A percentile compares a stretch with the other conserved stretches of the same genome.
phyloP scores from a whole-genome alignment of 768 basidiomycete genomes.

The Leccinum subgranulosum region DNA sequence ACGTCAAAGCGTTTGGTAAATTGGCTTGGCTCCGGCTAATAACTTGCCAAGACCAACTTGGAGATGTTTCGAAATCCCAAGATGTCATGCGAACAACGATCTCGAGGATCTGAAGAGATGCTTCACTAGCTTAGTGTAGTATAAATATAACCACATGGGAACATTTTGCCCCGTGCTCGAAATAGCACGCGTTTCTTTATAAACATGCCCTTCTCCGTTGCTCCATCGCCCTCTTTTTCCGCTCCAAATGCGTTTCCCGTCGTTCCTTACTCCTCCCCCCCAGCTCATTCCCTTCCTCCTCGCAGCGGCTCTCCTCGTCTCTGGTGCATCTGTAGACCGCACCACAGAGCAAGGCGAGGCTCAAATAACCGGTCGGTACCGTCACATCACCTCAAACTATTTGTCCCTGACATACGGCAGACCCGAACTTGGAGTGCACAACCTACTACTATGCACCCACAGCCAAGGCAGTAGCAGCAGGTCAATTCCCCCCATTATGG shows the following conservation, averaged over 20 bases:
- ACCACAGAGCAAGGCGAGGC: constrained; percentile 36
- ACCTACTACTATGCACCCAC: constrained; percentile 42
- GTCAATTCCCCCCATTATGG: constrained; percentile 46
- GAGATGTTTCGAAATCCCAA: background rate
- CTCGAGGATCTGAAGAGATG: background rate
- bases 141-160: background rate
- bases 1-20: too few species aligned
- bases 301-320: constrained; percentile 2
- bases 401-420: constrained; percentile 15
- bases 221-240: background rate
- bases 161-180: background rate
- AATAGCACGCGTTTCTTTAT: background rate
- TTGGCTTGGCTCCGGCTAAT: background rate
- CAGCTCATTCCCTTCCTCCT: background rate
- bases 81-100: background rate
- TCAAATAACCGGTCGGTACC: constrained; percentile 33
- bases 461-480: constrained; percentile 23
- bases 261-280: constrained; percentile 12
- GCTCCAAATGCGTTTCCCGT: constrained; percentile 17
- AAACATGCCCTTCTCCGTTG: background rate
- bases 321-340: constrained; percentile 22
- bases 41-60: background rate
- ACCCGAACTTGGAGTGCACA: constrained; percentile 38
- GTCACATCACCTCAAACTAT: background rate
- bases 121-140: background rate